Base-by-base conservation (phyloP, 495 filamentous ascomycete species). In the Lasiosphaeris hirsuta region DNA sequence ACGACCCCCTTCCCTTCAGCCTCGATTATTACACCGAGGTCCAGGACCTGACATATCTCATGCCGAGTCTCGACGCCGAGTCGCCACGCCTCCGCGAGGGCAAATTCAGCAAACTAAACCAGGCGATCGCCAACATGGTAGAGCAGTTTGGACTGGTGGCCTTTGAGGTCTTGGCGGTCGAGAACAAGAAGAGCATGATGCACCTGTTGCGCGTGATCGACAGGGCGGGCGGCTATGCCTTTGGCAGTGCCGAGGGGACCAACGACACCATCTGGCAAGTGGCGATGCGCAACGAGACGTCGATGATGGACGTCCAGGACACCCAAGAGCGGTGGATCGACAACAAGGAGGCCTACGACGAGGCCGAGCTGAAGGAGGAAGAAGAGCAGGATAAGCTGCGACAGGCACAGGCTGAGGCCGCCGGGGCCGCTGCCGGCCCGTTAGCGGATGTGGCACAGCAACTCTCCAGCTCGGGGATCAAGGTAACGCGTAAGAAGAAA, bases 1-100 rank as follows among this genome's bases (percentile, higher is more conserved):
- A 96, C 66, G 81, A 86, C 41, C 82, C 86, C 8, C 83, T 97
- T 0, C 89, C 91, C 0, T 97, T 98, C 78, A 92, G 93, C 62
- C 82, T 98, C 37, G 91, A 96, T 61, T 98, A 85, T 70, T 98
- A 97, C 73, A 96, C 94, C 51, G 94, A 98, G 67, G 92, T 97
- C n/a, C 90, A 97, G 72, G 90, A 96, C 56, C 84, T 98, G 5
- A 79, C 78, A 3, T 89, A 96, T 61, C 83, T 98, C 14, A 79
- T 94, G 7, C 91, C 93, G 0, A 77, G 86, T 47, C 83, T 98
- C 10, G 82, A 87, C 57, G 77, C 78, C 18, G 62, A 86, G 77
- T 56, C 72, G 17, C 67, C 75, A n/a, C 66, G 78, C 63, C 57
- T 82, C 78, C 78, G 81, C 5, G 81, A 83, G 59, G 73, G 75